phyloP scores from a whole-genome alignment of 441 rosid species.

The Populus tomentosa region DNA sequence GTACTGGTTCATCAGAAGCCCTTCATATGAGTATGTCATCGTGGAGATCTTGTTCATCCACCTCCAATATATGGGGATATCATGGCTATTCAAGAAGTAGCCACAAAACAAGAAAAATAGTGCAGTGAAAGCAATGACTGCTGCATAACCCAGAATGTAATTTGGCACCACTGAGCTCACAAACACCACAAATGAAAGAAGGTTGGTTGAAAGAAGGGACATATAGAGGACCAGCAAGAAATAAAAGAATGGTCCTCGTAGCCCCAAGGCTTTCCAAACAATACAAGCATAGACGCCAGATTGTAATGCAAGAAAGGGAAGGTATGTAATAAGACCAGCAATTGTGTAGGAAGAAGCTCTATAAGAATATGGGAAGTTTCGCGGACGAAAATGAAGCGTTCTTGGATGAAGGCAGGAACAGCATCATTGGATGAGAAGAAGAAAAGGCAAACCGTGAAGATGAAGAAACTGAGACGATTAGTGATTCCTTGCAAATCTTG shows the following conservation, averaged over 20 bases:
- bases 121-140: slow-evolving; percentile 66
- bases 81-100: slow-evolving; percentile 51
- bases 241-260: slow-evolving; percentile 42
- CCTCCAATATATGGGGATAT: slow-evolving; percentile 44
- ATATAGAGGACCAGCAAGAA: slow-evolving; percentile 53
- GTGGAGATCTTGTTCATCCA: slow-evolving; percentile 75
- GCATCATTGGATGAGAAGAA: slow-evolving; percentile 72
- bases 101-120: slow-evolving; percentile 69
- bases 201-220: slow-evolving; percentile 61
- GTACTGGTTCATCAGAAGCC: slow-evolving; percentile 59
- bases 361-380: slow-evolving; percentile 62
- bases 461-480: slow-evolving; percentile 51
- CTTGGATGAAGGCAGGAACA: slow-evolving; percentile 70
- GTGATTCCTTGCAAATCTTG: slow-evolving; percentile 46
- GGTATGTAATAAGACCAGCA: slow-evolving; percentile 56
- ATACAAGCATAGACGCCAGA: slow-evolving; percentile 49
- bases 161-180: slow-evolving; percentile 68
- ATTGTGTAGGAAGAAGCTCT: slow-evolving; percentile 63
- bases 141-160: slow-evolving; percentile 59
- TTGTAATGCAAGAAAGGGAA: slow-evolving; percentile 55
- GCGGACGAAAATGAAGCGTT: slow-evolving; percentile 55
- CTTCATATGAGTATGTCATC: slow-evolving; percentile 64
- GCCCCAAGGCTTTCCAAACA: slow-evolving; percentile 52
- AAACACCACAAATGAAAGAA: slow-evolving; percentile 68
- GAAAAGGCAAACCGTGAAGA: slow-evolving; percentile 59